Evolutionary conservation across 306 rosid genomes (phyloP).

Genomic region (Carpinus viminea): DNA sequence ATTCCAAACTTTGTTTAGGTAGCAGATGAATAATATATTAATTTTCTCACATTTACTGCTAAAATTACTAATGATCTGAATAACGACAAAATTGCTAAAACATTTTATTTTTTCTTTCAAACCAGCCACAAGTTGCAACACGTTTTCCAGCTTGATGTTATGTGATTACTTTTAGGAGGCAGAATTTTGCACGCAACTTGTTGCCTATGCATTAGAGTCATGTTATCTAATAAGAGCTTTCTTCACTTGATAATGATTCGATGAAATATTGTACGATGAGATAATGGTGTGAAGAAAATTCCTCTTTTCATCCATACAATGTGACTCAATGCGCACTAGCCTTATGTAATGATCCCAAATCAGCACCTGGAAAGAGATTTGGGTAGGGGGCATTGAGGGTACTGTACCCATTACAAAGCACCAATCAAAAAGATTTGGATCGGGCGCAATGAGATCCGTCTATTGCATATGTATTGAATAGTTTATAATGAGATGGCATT

Average conservation of each 20-base stretch:
- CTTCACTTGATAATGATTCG: not conserved
- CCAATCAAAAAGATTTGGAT: not conserved
- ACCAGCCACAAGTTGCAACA: not conserved
- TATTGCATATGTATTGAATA: no score
- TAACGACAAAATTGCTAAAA: no score
- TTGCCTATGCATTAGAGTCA: not conserved
- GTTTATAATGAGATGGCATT: no score
- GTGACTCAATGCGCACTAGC: not conserved
- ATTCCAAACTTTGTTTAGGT: no score
- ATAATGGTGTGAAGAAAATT: not conserved
- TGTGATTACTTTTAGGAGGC: not conserved
- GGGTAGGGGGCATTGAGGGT: not conserved
- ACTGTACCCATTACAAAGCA: no score
- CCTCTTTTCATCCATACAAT: not conserved
- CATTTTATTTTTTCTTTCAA: not conserved
- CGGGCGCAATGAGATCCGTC: no score
- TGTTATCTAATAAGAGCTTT: not conserved
- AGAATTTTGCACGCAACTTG: not conserved
- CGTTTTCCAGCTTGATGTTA: not conserved
- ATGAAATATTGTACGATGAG: not conserved
- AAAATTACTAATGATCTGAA: no score
- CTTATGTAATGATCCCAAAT: not conserved
- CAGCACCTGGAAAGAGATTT: not conserved
- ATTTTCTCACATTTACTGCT: no score
- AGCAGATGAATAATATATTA: no score